These are phyloP conservation scores for Balansia obtecta DNA, from an alignment of 2,329 filamentous ascomycete species.

Conservation along the genomic window DNA sequence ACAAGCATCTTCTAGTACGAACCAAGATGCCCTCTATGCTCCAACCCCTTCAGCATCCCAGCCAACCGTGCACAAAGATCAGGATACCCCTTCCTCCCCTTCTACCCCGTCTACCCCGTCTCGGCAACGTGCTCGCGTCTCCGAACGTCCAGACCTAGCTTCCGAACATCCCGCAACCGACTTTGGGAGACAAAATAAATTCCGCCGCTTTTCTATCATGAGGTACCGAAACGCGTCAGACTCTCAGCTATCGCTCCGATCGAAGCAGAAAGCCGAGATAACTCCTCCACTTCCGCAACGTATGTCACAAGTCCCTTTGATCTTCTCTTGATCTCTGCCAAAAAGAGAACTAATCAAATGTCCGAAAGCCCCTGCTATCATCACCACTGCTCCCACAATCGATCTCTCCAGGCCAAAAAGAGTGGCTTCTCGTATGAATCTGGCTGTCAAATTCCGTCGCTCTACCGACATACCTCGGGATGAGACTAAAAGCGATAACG, in stretches of 20 bases:
- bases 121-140: constrained; percentile 14
- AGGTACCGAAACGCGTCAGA: constrained; percentile 89
- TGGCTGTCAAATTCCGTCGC: constrained; percentile 39
- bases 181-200: constrained; percentile 28
- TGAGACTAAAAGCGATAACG: constrained; percentile 8
- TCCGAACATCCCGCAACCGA: constrained; percentile 17
- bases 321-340: neutral
- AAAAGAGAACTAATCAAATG: neutral
- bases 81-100: constrained; percentile 7
- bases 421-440: constrained; percentile 41
- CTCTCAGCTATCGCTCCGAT: constrained; percentile 67
- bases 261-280: constrained; percentile 53
- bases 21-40: constrained; percentile 10
- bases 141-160: constrained; percentile 32
- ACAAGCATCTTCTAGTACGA: constrained; percentile 16
- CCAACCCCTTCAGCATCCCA: constrained; percentile 6
- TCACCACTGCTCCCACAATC: constrained; percentile 80
- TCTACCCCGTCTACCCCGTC: constrained; percentile 5
- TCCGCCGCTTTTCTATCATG: constrained; percentile 57
- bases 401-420: constrained; percentile 42
- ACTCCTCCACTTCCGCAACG: constrained; percentile 46
- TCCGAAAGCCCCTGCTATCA: constrained; percentile 56
- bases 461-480: constrained; percentile 34
- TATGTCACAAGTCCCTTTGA: constrained; percentile 23
- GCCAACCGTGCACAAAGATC: constrained; percentile 4